Percentiles rank a stretch among this genome's conserved stretches.
phyloP scores from a whole-genome alignment of 2,329 filamentous ascomycete genomes.

The Lecanicillium sp. region DNA sequence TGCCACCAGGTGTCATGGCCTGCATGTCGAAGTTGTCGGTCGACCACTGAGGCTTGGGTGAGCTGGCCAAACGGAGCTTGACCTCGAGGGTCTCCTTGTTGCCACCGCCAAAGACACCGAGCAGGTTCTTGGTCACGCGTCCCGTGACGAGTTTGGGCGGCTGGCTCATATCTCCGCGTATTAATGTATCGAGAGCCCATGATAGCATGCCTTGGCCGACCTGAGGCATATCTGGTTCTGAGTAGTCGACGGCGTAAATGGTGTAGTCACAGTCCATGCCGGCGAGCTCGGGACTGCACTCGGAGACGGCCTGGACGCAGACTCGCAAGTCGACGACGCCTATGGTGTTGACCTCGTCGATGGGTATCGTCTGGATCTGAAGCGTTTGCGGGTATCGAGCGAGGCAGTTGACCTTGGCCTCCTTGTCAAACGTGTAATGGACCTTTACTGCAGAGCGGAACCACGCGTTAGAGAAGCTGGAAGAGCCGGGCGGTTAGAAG shows the following conservation, averaged over 20 bases:
- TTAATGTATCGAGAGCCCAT: conserved; percentile 54
- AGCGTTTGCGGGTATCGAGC: conserved; percentile 76
- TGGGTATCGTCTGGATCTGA: conserved; percentile 68
- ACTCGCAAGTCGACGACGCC: conserved; percentile 81
- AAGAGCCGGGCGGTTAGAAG: conserved; percentile 13
- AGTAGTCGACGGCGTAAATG: conserved; percentile 96
- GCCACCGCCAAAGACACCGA: conserved; percentile 77
- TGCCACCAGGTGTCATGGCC: conserved; percentile 47
- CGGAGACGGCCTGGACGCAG: conserved; percentile 74
- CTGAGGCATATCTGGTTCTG: conserved; percentile 84
- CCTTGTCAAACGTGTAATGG: conserved; percentile 89
- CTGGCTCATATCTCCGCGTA: conserved; percentile 30
- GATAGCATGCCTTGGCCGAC: conserved; percentile 96
- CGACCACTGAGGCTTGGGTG: conserved; percentile 48
- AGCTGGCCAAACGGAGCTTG: conserved; percentile 75
- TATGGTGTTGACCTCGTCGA: conserved; percentile 75
- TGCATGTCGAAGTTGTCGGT: conserved; percentile 20
- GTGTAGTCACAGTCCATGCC: conserved; percentile 75
- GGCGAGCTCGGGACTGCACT: conserved; percentile 74
- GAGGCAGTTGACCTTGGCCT: conserved; percentile 81
- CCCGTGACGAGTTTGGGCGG: conserved; percentile 76
- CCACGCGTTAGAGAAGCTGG: conserved; percentile 12
- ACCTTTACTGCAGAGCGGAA: conserved; percentile 68
- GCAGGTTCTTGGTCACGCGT: conserved; percentile 76
- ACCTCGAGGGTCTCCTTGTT: conserved; percentile 88